A percentile compares a stretch with the other conserved stretches of the same genome.
Conservation (phyloP, 2,329 filamentous ascomycete genomes). For the Huntiella abstrusa region DNA sequence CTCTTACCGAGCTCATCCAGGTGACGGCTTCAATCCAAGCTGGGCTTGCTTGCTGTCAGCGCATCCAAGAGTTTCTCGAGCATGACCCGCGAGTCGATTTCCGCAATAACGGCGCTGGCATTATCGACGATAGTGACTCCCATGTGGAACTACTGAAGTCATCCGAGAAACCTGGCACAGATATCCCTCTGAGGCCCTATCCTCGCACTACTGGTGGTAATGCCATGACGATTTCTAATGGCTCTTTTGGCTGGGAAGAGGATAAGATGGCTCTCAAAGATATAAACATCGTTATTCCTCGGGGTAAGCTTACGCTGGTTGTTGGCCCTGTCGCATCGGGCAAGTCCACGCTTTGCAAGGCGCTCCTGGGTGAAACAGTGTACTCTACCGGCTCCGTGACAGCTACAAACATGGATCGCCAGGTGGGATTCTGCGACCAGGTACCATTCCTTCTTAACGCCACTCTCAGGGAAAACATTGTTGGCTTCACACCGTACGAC, state of each 20-base stretch:
- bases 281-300: constrained; percentile 18
- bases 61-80: constrained; percentile 12
- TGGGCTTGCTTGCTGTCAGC: constrained; percentile 7
- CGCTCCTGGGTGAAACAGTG: constrained; percentile 18
- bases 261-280: constrained; percentile 15
- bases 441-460: constrained; percentile 18
- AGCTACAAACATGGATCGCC: background rate
- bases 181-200: background rate
- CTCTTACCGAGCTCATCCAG: constrained; percentile 13
- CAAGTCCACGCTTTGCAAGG: constrained; percentile 21
- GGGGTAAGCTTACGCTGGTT: constrained; percentile 19
- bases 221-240: constrained; percentile 4
- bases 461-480: constrained; percentile 21
- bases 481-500: constrained; percentile 18
- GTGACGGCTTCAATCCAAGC: constrained; percentile 12
- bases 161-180: background rate
- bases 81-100: constrained; percentile 8
- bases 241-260: constrained; percentile 15
- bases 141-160: background rate
- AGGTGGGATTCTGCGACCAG: constrained; percentile 19
- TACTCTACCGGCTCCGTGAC: constrained; percentile 12
- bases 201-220: background rate
- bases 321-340: constrained; percentile 22
- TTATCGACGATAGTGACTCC: background rate
- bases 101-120: background rate